Conservation (phyloP, 2,329 filamentous ascomycete species). For the Simplicillium sp. region DNA sequence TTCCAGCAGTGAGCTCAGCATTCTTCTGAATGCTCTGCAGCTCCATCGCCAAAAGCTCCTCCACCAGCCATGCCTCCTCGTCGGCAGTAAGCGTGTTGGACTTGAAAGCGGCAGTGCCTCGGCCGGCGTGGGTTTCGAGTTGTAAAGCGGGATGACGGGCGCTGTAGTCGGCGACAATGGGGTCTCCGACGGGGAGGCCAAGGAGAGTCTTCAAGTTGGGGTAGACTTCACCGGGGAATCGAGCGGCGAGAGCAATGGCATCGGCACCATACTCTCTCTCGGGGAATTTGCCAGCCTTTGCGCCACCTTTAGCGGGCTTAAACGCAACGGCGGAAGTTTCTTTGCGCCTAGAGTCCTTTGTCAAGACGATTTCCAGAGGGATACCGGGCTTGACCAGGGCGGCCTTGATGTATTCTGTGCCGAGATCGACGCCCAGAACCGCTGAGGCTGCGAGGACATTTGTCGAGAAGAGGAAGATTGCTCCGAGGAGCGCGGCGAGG, state of each 20-base stretch:
- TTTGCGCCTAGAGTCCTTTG: conserved; percentile 95
- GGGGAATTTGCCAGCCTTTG: conserved; percentile 60
- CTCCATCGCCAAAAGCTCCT: conserved; percentile 94
- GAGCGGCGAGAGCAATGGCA: conserved; percentile 74
- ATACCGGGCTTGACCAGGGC: conserved; percentile 93
- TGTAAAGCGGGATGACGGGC: conserved; percentile 70
- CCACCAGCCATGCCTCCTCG: conserved; percentile 65
- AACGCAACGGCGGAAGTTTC: conserved; percentile 87
- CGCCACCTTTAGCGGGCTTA: conserved; percentile 66
- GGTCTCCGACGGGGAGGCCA: conserved; percentile 56
- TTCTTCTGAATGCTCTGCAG: conserved; percentile 85
- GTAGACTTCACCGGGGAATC: conserved; percentile 90
- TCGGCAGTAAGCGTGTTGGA: conserved; percentile 56
- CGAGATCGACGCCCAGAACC: conserved; percentile 86
- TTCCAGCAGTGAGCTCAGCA: conserved; percentile 73
- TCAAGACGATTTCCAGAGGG: conserved; percentile 93
- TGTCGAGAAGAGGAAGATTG: conserved; percentile 23
- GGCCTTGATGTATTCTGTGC: conserved; percentile 95
- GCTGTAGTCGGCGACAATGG: conserved; percentile 60
- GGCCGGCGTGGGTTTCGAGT: conserved; percentile 47
- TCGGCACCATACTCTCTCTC: conserved; percentile 90
- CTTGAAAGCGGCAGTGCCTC: conserved; percentile 71
- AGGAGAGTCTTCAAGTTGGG: conserved; percentile 86
- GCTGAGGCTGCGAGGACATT: conserved; percentile 52
- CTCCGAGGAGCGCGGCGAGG: conserved; percentile 27